Evolutionary conservation across 179 eudicot species (phyloP), one percentile per base, ranked within the genome.

Genomic region (Silene noctiflora): DNA sequence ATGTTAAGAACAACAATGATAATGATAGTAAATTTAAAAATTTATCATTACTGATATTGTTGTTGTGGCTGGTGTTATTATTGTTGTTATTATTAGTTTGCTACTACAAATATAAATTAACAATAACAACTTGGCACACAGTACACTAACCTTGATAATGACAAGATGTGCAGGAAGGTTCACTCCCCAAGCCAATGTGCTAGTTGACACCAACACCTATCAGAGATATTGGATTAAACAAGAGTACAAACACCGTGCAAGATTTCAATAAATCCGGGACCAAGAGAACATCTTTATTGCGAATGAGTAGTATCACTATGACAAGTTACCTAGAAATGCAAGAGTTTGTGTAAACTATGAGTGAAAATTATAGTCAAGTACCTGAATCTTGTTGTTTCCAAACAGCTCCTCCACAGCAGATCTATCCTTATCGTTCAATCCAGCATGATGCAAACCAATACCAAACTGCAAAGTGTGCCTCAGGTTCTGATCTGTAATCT

Each of bases 141-240:
- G 22, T 71, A 24, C 31, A 68, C 88, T 83, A 72, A 94, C 98
- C 97, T 95, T 95, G 83, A 95, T 91, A 71, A 95, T 88, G 80
- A 95, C 99, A 83, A 95, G 81, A 90, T 95, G 99, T 44, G 98
- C 99, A 33, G 99, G 99, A 89, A 95, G 99, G 81, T 95, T 95
- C 70, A 95, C 99, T 77, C 99, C 99, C 99, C 99, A 95, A 74
- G 99, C 99, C 86, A 95, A 88, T 51, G 99, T 95, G 85, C 99
- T 95, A 29, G 99, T 95, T 82, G 98, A 95, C 81, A 95, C 99
- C 87, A 95, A 83, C 63, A 95, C 88, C 99, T 94, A 84, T 75
- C 60, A 73, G 64, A 56, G 44, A 61, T 19, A 24, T 75, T 31
- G 17, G 58, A 22, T 7, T 46, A 24, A 81, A 42, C 17, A 60